Evolutionary conservation across 805 yeast genomes (phyloP).

Genomic region (Cyberlindnera mississippiensis): DNA sequence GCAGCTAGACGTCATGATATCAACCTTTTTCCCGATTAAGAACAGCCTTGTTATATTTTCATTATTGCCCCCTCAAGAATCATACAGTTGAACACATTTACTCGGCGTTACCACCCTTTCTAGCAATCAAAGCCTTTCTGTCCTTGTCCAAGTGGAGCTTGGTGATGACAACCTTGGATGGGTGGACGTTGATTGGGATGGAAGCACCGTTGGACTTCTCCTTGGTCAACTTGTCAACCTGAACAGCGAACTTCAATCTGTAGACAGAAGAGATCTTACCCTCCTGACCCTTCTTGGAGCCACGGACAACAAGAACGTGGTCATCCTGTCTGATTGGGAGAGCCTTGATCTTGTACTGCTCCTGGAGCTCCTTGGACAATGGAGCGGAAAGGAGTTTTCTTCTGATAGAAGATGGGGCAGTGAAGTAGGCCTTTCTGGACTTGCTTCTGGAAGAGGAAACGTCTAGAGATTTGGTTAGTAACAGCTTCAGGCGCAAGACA

Average conservation of each 20-base stretch:
- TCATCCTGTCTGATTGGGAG: slow-evolving; percentile 98
- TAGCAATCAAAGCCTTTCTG: slow-evolving; percentile 95
- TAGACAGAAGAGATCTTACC: slow-evolving; percentile 96
- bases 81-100: slow-evolving; percentile 38
- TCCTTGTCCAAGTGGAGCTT: slow-evolving; percentile 97
- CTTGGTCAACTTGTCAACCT: slow-evolving; percentile 94
- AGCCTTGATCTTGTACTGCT: slow-evolving; percentile 92
- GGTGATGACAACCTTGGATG: slow-evolving; percentile 98
- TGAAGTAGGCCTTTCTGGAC: slow-evolving; percentile 99
- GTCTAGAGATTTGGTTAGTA: slow-evolving; percentile 53
- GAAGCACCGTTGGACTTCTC: slow-evolving; percentile 98
- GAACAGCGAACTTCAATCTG: slow-evolving; percentile 97
- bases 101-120: slow-evolving; percentile 97
- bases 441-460: slow-evolving; percentile 99
- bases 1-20: slow-evolving; percentile 10
- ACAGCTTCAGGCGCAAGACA: not conserved
- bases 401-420: slow-evolving; percentile 94
- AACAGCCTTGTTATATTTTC: slow-evolving; percentile 5
- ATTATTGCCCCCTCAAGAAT: slow-evolving; percentile 5
- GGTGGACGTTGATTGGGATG: slow-evolving; percentile 95
- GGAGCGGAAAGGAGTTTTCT: slow-evolving; percentile 97
- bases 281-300: slow-evolving; percentile 99
- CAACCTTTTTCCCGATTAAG: slow-evolving; percentile 8
- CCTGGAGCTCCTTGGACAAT: slow-evolving; percentile 97
- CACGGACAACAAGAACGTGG: slow-evolving; percentile 93